Percentiles rank a stretch among this genome's conserved stretches.
phyloP scores from a whole-genome alignment of 805 yeast genomes.

The Hanseniaspora clermontiae region DNA sequence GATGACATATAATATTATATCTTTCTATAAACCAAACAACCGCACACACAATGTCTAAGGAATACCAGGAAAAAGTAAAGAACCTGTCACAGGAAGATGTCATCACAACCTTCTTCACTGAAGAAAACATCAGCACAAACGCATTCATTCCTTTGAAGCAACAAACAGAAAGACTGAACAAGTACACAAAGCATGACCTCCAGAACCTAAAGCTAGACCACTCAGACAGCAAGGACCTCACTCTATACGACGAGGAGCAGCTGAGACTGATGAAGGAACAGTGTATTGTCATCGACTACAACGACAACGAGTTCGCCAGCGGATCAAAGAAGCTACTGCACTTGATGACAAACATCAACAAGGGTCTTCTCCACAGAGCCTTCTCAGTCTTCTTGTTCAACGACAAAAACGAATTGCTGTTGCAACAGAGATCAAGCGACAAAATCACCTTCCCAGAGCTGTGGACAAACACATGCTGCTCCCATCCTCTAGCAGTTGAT shows the following conservation, averaged over 20 bases:
- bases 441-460: slow-evolving; percentile 90
- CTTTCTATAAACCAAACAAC: too few species aligned
- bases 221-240: slow-evolving; percentile 32
- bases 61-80: slow-evolving; percentile 10
- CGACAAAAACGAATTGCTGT: slow-evolving; percentile 55
- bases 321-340: slow-evolving; percentile 88
- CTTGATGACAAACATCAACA: slow-evolving; percentile 71
- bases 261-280: slow-evolving; percentile 90
- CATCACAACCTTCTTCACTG: slow-evolving; percentile 34
- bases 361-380: slow-evolving; percentile 86
- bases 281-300: slow-evolving; percentile 81
- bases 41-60: slow-evolving; percentile 7
- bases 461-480: slow-evolving; percentile 99
- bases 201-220: slow-evolving; percentile 16
- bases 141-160: slow-evolving; percentile 51
- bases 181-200: slow-evolving; percentile 29
- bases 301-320: slow-evolving; percentile 81
- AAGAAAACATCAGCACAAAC: slow-evolving; percentile 43
- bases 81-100: slow-evolving; percentile 12
- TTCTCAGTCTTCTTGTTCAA: slow-evolving; percentile 91
- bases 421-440: slow-evolving; percentile 93
- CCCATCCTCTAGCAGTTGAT: slow-evolving; percentile 83
- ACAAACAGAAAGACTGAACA: slow-evolving; percentile 39
- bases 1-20: too few species aligned
- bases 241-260: slow-evolving; percentile 88